A percentile compares a stretch with the other conserved stretches of the same genome.
These are phyloP conservation scores for Penicillium dipodomyicola DNA, from an alignment of 495 filamentous ascomycete genomes.

Conservation along the genomic window DNA sequence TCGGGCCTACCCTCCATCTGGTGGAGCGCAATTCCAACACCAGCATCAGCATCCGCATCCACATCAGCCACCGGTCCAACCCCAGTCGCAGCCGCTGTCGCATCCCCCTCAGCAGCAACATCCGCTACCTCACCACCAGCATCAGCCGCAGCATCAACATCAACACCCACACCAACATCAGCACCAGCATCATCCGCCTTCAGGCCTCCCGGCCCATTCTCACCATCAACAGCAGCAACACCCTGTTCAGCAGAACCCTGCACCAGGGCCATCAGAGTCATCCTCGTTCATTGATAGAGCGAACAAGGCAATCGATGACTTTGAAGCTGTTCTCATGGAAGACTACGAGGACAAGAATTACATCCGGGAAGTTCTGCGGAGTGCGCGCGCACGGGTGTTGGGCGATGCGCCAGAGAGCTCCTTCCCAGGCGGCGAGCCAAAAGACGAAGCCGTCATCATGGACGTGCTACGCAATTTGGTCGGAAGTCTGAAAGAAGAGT, in stretches of 20 bases:
- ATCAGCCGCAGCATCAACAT: slow-evolving; percentile 18
- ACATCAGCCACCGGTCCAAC: slow-evolving; percentile 22
- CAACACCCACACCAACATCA: slow-evolving; percentile 23
- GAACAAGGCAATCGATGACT: slow-evolving; percentile 51
- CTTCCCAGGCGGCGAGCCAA: slow-evolving; percentile 48
- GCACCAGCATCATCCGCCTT: slow-evolving; percentile 35
- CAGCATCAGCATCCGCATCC: slow-evolving; percentile 28
- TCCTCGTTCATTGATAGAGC: slow-evolving; percentile 48
- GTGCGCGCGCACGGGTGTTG: slow-evolving; percentile 46
- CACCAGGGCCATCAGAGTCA: slow-evolving; percentile 49
- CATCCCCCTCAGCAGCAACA: slow-evolving; percentile 25
- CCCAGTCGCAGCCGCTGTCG: slow-evolving; percentile 28
- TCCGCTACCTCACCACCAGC: slow-evolving; percentile 17
- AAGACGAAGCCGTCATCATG: slow-evolving; percentile 47
- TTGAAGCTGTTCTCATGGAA: slow-evolving; percentile 48
- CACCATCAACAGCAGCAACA: slow-evolving; percentile 32
- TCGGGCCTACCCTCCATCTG: slow-evolving; percentile 23
- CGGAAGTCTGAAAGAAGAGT: slow-evolving; percentile 41
- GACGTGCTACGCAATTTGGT: slow-evolving; percentile 45
- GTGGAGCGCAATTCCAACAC: slow-evolving; percentile 18
- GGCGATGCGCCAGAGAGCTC: slow-evolving; percentile 44
- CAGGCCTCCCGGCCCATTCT: slow-evolving; percentile 30
- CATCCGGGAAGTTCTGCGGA: slow-evolving; percentile 50
- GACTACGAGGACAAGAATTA: slow-evolving; percentile 53
- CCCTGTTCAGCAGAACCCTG: slow-evolving; percentile 24